Percentiles rank a stretch among this genome's conserved stretches.
These are phyloP conservation scores for Dendrocalamus latiflorus DNA, from an alignment of 202 grass and related monocot species.

Conservation along the genomic window DNA sequence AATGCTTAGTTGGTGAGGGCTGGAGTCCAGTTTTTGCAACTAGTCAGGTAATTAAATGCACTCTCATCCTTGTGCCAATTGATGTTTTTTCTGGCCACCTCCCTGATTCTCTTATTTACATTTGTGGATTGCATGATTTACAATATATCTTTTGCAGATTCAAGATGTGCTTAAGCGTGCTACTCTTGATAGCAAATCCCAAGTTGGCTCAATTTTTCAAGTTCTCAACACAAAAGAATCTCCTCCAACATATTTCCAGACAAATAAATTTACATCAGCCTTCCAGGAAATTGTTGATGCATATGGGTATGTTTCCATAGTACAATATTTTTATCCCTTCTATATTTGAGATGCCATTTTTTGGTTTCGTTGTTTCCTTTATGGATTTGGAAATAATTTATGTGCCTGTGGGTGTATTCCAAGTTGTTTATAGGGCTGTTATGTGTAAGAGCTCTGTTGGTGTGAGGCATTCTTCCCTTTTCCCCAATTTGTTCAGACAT, in stretches of 20 bases:
- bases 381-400: background rate
- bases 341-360: background rate
- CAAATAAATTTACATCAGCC: constrained; percentile 82
- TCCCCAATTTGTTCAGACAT: background rate
- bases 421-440: background rate
- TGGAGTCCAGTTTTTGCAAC: constrained; percentile 90
- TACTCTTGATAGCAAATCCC: constrained; percentile 81
- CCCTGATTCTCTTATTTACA: constrained; percentile 10
- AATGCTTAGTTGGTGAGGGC: constrained; percentile 94
- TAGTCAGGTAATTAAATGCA: constrained; percentile 47
- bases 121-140: constrained; percentile 16
- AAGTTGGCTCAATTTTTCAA: constrained; percentile 95
- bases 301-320: constrained; percentile 65
- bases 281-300: constrained; percentile 99
- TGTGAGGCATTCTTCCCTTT: background rate
- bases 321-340: background rate
- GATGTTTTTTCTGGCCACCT: background rate
- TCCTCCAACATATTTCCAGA: constrained; percentile 89
- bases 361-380: background rate
- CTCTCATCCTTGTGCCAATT: background rate
- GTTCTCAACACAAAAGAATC: constrained; percentile 85
- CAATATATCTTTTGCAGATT: constrained; percentile 50
- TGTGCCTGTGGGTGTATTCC: background rate
- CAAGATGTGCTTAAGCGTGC: constrained; percentile 71
- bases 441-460: background rate